These are phyloP conservation scores for Suillus subluteus DNA, from an alignment of 768 basidiomycete species.

Conservation along the genomic window DNA sequence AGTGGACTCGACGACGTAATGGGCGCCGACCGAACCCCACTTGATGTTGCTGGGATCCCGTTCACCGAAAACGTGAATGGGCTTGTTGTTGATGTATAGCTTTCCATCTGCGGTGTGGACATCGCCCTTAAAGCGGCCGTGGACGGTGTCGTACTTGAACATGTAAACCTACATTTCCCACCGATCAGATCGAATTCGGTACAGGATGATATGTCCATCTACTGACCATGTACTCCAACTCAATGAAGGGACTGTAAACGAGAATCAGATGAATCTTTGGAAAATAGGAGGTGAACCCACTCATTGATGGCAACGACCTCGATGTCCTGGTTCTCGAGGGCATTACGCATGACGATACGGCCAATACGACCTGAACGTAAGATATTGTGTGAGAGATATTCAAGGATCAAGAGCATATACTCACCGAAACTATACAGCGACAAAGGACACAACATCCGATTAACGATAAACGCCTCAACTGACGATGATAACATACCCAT, in stretches of 20 bases:
- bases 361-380: constrained; percentile 83
- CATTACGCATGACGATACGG: constrained; percentile 97
- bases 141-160: constrained; percentile 97
- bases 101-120: constrained; percentile 87
- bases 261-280: constrained; percentile 9
- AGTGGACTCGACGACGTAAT: constrained; percentile 97
- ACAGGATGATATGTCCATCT: background rate
- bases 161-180: constrained; percentile 76
- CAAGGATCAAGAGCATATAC: constrained; percentile 25
- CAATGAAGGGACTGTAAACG: constrained; percentile 86
- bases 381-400: constrained; percentile 21
- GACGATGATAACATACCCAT: constrained; percentile 64
- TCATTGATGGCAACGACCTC: constrained; percentile 96
- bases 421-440: constrained; percentile 69
- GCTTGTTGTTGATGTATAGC: constrained; percentile 81
- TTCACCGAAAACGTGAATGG: constrained; percentile 81
- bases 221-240: constrained; percentile 92
- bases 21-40: constrained; percentile 82
- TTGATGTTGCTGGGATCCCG: constrained; percentile 84
- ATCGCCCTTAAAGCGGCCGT: constrained; percentile 88
- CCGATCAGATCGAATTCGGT: constrained; percentile 11
- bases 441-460: constrained; percentile 14
- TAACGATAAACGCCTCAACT: constrained; percentile 15
- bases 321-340: constrained; percentile 72
- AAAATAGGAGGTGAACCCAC: constrained; percentile 48